Conservation (phyloP, 352 stramenopile species). For the Globisporangium nodosum region DNA sequence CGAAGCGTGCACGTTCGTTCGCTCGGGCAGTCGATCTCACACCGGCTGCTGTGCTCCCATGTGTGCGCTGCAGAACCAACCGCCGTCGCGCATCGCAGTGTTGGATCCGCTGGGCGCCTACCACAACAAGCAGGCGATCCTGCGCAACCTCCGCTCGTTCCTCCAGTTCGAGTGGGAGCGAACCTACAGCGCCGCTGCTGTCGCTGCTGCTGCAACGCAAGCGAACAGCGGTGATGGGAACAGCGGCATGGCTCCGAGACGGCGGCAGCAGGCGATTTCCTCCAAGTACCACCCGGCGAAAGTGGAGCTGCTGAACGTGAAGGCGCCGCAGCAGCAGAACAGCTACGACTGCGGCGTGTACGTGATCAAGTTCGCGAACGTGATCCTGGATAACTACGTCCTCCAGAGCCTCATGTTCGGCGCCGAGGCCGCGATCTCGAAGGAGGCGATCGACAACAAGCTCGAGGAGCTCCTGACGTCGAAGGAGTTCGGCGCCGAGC, state of each 20-base stretch:
- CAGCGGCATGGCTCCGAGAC: neutral
- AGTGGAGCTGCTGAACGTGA: constrained; percentile 30
- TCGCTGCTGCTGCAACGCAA: neutral
- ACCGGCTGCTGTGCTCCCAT: neutral
- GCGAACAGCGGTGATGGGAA: neutral
- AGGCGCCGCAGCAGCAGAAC: constrained; percentile 52
- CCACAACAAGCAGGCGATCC: constrained; percentile 51
- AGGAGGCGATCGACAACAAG: constrained; percentile 32
- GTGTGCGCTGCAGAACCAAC: constrained; percentile 18
- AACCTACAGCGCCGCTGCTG: constrained; percentile 5
- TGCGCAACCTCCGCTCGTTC: constrained; percentile 57
- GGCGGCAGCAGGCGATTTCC: neutral
- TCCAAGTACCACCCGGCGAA: constrained; percentile 26
- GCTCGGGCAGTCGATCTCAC: neutral
- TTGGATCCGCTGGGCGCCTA: constrained; percentile 70
- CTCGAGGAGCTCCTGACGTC: constrained; percentile 35
- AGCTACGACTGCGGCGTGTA: constrained; percentile 66
- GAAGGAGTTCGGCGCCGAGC: constrained; percentile 31
- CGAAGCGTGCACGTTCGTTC: neutral
- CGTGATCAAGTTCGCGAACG: constrained; percentile 53
- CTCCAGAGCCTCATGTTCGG: constrained; percentile 13
- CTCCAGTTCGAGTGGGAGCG: constrained; percentile 50
- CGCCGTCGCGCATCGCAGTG: constrained; percentile 51
- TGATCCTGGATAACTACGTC: constrained; percentile 44
- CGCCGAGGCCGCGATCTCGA: constrained; percentile 26